Percentiles rank a stretch among this genome's conserved stretches.
These are phyloP conservation scores for Camellia lanceoleosa DNA, from an alignment of 148 eudicot genomes.

Conservation along the genomic window DNA sequence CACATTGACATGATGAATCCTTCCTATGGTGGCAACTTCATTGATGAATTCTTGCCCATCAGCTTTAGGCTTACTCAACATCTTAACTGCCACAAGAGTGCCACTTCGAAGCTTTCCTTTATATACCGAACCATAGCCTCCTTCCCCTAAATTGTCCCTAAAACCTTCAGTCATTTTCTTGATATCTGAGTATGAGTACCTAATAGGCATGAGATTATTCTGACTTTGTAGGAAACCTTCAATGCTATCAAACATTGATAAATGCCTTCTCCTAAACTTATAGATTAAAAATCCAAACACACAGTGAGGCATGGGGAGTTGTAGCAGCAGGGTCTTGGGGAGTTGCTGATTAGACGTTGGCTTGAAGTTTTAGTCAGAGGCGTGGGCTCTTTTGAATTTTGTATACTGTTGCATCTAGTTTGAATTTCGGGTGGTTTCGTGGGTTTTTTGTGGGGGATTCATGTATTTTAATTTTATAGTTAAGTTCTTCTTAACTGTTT, in stretches of 20 bases:
- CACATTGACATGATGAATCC: conserved; percentile 25
- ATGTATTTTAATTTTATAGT: too few species aligned
- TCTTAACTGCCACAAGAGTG: conserved; percentile 12
- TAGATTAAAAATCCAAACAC: neutral
- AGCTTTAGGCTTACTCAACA: conserved; percentile 9
- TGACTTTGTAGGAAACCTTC: conserved; percentile 18
- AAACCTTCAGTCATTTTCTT: conserved; percentile 19
- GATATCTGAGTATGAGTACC: conserved; percentile 18
- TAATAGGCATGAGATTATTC: conserved; percentile 14
- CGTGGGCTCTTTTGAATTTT: too few species aligned
- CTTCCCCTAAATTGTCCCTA: conserved; percentile 22
- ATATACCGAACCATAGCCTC: conserved; percentile 23
- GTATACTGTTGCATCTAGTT: too few species aligned
- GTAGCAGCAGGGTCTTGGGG: too few species aligned
- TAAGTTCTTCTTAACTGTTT: too few species aligned
- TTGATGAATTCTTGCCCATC: conserved; percentile 24
- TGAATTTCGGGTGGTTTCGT: too few species aligned
- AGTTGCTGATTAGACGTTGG: too few species aligned
- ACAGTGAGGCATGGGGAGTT: too few species aligned
- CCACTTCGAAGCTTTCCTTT: conserved; percentile 25
- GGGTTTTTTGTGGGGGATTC: too few species aligned
- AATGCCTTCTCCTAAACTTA: conserved; percentile 9
- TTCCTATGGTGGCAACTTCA: conserved; percentile 26
- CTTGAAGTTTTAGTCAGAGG: too few species aligned
- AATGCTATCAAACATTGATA: conserved; percentile 17